Evolutionary conservation across 768 basidiomycete genomes (phyloP).

Genomic region (Leccinum disarticulatum): DNA sequence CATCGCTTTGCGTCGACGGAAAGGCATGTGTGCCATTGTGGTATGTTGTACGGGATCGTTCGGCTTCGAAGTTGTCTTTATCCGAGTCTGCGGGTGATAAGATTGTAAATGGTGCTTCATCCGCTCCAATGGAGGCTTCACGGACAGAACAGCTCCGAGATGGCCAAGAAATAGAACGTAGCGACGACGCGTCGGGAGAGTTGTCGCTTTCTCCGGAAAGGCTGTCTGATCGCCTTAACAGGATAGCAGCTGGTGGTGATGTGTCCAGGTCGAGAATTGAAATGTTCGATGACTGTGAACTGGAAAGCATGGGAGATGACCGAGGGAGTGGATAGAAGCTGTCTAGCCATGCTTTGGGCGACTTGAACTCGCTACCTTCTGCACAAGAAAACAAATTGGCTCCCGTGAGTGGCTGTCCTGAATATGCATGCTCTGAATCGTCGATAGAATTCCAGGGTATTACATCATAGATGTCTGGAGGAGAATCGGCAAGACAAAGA

Average conservation of each 20-base stretch:
- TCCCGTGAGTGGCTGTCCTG: not conserved
- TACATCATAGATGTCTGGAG: not conserved
- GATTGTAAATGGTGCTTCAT: slow-evolving; percentile 1
- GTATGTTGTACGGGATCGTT: not conserved
- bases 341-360: not conserved
- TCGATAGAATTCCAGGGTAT: not conserved
- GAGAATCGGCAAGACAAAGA: slow-evolving; percentile 1
- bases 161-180: not conserved
- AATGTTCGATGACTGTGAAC: slow-evolving; percentile 14
- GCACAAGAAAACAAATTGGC: not conserved
- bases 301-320: slow-evolving; percentile 25
- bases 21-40: not conserved
- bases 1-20: not conserved
- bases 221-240: not conserved
- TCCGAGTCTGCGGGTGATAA: not conserved
- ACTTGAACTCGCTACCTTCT: not conserved
- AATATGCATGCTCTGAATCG: slow-evolving; percentile 6
- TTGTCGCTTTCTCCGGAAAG: not conserved
- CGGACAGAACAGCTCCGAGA: not conserved
- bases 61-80: not conserved
- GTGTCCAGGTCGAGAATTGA: slow-evolving; percentile 25
- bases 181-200: not conserved
- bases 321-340: slow-evolving; percentile 11
- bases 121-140: not conserved
- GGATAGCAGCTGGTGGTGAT: slow-evolving; percentile 16